Base-by-base conservation (phyloP, 2,329 filamentous ascomycete species). In the Ascochyta viciae-villosae region DNA sequence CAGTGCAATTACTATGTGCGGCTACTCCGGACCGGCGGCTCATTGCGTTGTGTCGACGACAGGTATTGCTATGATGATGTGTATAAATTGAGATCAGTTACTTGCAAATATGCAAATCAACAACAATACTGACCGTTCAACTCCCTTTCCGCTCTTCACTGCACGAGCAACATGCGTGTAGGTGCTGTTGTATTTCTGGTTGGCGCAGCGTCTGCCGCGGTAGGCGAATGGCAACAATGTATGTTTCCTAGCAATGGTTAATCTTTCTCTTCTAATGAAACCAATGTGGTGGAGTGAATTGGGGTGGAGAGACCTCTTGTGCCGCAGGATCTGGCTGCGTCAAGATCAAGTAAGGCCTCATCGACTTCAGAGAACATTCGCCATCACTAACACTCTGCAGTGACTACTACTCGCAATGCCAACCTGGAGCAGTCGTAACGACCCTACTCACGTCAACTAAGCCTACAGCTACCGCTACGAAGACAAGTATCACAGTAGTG, bases 381-480 rank as follows among this genome's bases (percentile, higher is more conserved):
- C 2, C 9, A 15, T 39, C 6, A 7, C n/a, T 23, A 42, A 41
- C 4, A 16, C 8, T 2, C n/a, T 19, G 6, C 37, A 74, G 72
- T 51, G 70, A 72, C 26, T 74, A 69, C 52, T 77, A 77, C 54
- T 73, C 70, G 5, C 77, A 80, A 73, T 79, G 77, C 51, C 70
- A 79, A 41, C 77, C 77, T 6, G 75, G 74, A 23, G 67, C 66
- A 24, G 67, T 61, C 3, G 38, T 39, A 1, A 40, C 66, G 41
- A 34, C 60, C 27, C 35, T 61, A 53, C 35, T 48, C 34, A 27
- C 60, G 44, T 38, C 60, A 13, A 42, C 69, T 43, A 47, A 39
- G 50, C 51, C 66, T 47, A 43, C 43, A 15, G 15, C 47, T 3
- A 40, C 49, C 16, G 41, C 57, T 64, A 15, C 51, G 40, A 47